A percentile compares a stretch with the other conserved stretches of the same genome.
Conservation (phyloP, 768 basidiomycete genomes). For the Hortiboletus campestris region DNA sequence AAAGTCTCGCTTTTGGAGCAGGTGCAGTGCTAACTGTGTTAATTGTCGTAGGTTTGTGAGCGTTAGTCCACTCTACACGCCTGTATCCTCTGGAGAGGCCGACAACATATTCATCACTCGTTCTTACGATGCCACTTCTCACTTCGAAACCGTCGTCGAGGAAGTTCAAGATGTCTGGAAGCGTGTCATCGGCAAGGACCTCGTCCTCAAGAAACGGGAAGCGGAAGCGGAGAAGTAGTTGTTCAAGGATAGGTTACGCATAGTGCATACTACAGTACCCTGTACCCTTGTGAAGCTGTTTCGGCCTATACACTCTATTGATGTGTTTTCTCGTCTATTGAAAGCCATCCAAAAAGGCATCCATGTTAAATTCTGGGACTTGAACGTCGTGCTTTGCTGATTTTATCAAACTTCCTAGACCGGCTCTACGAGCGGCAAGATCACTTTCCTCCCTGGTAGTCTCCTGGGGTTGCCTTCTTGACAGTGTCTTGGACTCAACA, state of each 20-base stretch:
- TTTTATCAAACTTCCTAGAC: slow-evolving; percentile 82
- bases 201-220: slow-evolving; percentile 88
- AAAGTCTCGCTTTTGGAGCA: slow-evolving; percentile 22
- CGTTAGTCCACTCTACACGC: slow-evolving; percentile 84
- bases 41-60: slow-evolving; percentile 71
- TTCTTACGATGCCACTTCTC: slow-evolving; percentile 97
- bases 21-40: slow-evolving; percentile 9
- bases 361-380: slow-evolving; percentile 88
- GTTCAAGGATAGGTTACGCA: slow-evolving; percentile 5
- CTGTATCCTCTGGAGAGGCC: slow-evolving; percentile 72
- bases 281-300: slow-evolving; percentile 14
- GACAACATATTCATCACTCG: slow-evolving; percentile 98
- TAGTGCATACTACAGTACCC: slow-evolving; percentile 2
- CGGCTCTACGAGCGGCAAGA: slow-evolving; percentile 62
- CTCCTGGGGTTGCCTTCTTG: slow-evolving; percentile 49
- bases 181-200: slow-evolving; percentile 71
- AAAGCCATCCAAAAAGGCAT: slow-evolving; percentile 54
- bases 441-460: slow-evolving; percentile 52
- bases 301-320: slow-evolving; percentile 3
- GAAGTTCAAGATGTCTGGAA: slow-evolving; percentile 97
- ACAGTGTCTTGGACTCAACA: slow-evolving; percentile 58
- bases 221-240: slow-evolving; percentile 54
- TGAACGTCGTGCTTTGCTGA: slow-evolving; percentile 85
- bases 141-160: slow-evolving; percentile 98
- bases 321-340: background rate